phyloP scores from a whole-genome alignment of 2,329 filamentous ascomycete species.

The Pseudogymnoascus sp. region DNA sequence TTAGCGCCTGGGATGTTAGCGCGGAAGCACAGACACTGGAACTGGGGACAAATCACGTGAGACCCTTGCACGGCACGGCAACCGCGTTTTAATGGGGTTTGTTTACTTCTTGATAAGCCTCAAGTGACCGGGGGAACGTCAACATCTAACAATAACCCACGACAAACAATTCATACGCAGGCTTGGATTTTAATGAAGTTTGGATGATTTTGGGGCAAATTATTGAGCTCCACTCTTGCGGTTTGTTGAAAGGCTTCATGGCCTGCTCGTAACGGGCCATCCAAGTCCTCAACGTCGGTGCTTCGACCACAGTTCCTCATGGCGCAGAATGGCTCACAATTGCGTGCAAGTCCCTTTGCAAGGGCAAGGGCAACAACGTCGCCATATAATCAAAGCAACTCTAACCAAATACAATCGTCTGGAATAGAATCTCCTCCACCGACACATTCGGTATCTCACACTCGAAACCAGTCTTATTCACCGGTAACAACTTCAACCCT shows the following conservation, averaged over 20 bases:
- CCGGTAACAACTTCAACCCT: conserved; percentile 40
- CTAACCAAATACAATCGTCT: conserved; percentile 66
- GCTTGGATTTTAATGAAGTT: background rate
- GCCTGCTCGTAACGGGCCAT: conserved; percentile 3
- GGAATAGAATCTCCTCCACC: conserved; percentile 29
- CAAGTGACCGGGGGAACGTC: background rate
- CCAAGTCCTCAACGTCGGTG: background rate
- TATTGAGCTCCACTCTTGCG: background rate
- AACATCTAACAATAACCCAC: conserved; percentile 1
- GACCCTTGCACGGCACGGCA: conserved; percentile 1
- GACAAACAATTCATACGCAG: background rate
- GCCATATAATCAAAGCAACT: conserved; percentile 44
- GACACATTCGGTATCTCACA: conserved; percentile 42
- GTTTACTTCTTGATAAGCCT: conserved; percentile 12
- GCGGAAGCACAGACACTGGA: background rate
- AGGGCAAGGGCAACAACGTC: conserved; percentile 63
- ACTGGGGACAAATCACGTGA: background rate
- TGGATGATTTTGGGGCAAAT: background rate
- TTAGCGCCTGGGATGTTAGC: conserved; percentile 7
- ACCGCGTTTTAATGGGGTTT: conserved; percentile 12
- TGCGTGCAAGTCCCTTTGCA: conserved; percentile 73
- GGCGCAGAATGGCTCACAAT: conserved; percentile 50
- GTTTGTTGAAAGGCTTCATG: conserved; percentile 3
- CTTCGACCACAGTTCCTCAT: conserved; percentile 1
- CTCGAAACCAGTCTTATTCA: conserved; percentile 61